A percentile compares a stretch with the other conserved stretches of the same genome.
Conservation (phyloP, 345 rosid species). For the Hibiscus syriacus region DNA sequence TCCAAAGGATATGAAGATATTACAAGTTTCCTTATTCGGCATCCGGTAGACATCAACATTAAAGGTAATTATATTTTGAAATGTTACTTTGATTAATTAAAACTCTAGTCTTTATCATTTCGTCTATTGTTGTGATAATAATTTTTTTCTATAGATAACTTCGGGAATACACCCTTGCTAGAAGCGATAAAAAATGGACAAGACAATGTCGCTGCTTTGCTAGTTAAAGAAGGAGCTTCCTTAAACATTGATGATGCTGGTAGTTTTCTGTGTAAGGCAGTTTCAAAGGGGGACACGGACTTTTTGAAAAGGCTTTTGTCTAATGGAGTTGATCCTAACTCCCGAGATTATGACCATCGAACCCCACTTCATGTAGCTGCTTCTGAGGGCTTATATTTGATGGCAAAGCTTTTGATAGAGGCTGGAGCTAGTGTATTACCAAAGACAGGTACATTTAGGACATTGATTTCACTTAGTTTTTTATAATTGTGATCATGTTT, state of each 20-base stretch:
- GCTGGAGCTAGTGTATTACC: conserved; percentile 72
- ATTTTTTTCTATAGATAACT: conserved; percentile 47
- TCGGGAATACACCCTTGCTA: conserved; percentile 75
- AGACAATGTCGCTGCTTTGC: conserved; percentile 52
- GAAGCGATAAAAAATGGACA: conserved; percentile 86
- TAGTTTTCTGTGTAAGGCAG: conserved; percentile 57
- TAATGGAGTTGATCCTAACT: conserved; percentile 71
- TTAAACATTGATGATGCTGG: conserved; percentile 70
- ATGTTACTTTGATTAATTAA: background rate
- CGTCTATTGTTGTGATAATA: conserved; percentile 3
- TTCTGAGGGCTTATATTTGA: conserved; percentile 70
- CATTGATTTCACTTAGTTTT: background rate
- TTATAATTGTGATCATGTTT: background rate
- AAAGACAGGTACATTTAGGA: conserved; percentile 63
- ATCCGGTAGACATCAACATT: conserved; percentile 49
- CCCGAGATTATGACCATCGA: conserved; percentile 77
- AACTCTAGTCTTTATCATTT: background rate
- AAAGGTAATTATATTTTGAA: conserved; percentile 46
- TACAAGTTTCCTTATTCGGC: conserved; percentile 51
- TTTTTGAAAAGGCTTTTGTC: conserved; percentile 63
- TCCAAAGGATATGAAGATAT: conserved; percentile 75
- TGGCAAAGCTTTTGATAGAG: conserved; percentile 70
- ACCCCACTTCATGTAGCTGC: conserved; percentile 93
- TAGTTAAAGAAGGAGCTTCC: conserved; percentile 61
- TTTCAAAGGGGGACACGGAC: conserved; percentile 72